Evolutionary conservation across 305 asterid genomes (phyloP).

Genomic region (Solanum chacoense): DNA sequence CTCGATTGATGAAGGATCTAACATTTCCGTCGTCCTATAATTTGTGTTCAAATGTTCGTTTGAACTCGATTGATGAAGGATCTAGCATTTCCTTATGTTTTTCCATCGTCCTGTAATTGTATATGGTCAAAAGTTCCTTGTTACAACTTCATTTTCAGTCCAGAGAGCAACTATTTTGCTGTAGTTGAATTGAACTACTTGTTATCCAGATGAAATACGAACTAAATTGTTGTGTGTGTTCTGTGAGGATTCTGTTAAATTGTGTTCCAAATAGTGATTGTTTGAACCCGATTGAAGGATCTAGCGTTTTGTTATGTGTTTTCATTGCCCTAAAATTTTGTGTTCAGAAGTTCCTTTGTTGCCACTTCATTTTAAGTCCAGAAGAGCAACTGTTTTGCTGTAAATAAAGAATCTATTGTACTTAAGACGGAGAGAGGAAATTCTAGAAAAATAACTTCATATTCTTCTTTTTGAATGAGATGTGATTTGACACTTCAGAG

Average conservation of each 20-base stretch:
- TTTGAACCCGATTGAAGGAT: neutral
- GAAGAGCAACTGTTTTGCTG: neutral
- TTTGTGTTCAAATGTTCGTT: neutral
- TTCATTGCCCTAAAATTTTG: too few relatives aligned
- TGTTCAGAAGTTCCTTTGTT: too few relatives aligned
- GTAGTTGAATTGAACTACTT: neutral
- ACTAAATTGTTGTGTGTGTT: neutral
- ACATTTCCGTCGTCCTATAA: neutral
- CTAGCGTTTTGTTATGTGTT: neutral
- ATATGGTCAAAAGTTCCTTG: too few relatives aligned
- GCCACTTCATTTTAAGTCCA: neutral
- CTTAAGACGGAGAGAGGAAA: neutral
- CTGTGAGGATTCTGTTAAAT: neutral
- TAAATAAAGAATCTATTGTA: neutral
- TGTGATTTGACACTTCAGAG: neutral
- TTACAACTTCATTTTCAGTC: neutral
- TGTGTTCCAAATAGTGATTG: neutral
- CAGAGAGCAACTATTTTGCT: neutral
- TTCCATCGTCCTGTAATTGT: too few relatives aligned
- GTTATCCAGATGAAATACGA: neutral
- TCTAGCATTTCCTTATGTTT: neutral
- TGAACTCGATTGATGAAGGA: neutral
- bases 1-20: neutral
- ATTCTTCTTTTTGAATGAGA: neutral
- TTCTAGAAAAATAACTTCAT: neutral